Base-by-base conservation (phyloP, 2,329 filamentous ascomycete species). In the Penicillium nordicum region DNA sequence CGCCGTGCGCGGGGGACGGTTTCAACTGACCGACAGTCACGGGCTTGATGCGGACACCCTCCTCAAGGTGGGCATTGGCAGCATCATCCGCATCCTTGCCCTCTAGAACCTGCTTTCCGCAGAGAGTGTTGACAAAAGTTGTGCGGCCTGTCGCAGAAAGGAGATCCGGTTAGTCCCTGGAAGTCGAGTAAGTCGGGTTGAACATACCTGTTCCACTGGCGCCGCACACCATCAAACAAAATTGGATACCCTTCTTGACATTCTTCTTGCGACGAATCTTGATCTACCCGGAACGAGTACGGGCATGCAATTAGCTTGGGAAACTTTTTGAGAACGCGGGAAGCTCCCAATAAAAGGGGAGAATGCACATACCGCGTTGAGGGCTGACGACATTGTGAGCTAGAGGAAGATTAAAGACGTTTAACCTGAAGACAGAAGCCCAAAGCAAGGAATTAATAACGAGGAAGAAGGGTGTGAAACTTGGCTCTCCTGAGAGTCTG, bases 201-300 rank as follows among this genome's bases (percentile, higher is more conserved):
- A 37, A 52, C 27, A 52, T 86, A 96, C 92, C 94, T 79, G 94
- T 97, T 78, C 94, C 94, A 69, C 93, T 97, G 75, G 94, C 94
- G 82, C 94, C 94, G 76, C 94, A 97, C 73, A 99, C 94, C 94
- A 99, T 99, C 85, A 99, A 80, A 79, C 92, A 97, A 83, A 99
- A 99, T 84, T 99, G 94, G 75, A 99, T 97, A 75, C 94, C 94
- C 86, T 97, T 97, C 89, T 97, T 97, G 82, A 99, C 93, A 85
- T 99, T 97, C 90, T 99, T 99, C 93, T 99, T 99, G 80, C 91
- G 89, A 81, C 94, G 92, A 77, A 97, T 92, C 89, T 96, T 94
- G 79, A 95, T 90, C 87, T 91, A 55, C 53, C 57, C 62, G 65
- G 61, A 64, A 59, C 54, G 56, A 56, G 53, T 43, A 37, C 53